Percentiles rank a stretch among this genome's conserved stretches.
These are phyloP conservation scores for Forsythia suspensa DNA, from an alignment of 257 asterid genomes.

Conservation along the genomic window DNA sequence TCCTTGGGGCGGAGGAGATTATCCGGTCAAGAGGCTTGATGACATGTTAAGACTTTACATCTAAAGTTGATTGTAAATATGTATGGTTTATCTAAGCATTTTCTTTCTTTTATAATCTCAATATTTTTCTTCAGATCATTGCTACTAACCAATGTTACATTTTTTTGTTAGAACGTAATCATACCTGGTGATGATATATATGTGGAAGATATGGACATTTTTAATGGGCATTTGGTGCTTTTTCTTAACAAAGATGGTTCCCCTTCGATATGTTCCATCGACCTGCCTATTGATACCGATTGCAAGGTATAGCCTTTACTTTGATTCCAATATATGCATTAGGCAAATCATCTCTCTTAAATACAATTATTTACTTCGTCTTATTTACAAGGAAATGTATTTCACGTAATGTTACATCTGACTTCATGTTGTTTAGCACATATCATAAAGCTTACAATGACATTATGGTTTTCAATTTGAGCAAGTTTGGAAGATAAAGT, in stretches of 20 bases:
- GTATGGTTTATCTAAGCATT: neutral
- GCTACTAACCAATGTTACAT: neutral
- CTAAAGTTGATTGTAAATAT: neutral
- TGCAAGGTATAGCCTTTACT: conserved; percentile 44
- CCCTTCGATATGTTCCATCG: conserved; percentile 68
- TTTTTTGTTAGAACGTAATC: conserved; percentile 47
- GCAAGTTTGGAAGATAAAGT: neutral
- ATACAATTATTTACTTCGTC: too few relatives aligned
- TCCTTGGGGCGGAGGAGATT: neutral
- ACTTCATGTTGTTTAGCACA: neutral
- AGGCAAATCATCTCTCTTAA: neutral
- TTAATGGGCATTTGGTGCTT: conserved; percentile 74
- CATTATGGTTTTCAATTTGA: neutral
- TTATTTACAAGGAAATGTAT: neutral
- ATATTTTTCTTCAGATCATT: conserved; percentile 5
- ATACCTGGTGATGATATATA: conserved; percentile 57
- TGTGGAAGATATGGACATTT: conserved; percentile 90
- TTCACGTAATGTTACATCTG: neutral
- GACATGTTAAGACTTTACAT: neutral
- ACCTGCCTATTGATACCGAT: conserved; percentile 44
- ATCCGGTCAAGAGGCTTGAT: neutral
- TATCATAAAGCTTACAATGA: neutral
- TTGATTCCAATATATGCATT: neutral
- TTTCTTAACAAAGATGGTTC: conserved; percentile 68
- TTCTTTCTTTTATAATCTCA: neutral